Evolutionary conservation across 371 early-diverging fungal genomes (phyloP), one percentile per base, ranked within the genome.

Genomic region (Blakeslea trispora): DNA sequence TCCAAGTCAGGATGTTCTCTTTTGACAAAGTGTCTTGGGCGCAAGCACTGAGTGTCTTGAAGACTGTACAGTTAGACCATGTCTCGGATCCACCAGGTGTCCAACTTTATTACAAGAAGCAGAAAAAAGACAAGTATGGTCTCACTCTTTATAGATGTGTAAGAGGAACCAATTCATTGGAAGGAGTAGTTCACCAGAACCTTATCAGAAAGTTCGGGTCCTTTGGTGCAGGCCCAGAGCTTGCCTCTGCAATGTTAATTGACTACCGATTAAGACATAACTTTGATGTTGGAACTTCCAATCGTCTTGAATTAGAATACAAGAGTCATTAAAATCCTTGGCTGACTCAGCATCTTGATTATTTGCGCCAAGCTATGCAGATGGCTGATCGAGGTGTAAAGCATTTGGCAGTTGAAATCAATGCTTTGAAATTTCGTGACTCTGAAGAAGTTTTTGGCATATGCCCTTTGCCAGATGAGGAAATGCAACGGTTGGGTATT

Each of bases 111-210:
- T 43, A 43, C 17, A 17, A n/a, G 21, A 43, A 13, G 18, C 19
- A 21, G 17, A 17, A 43, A 7, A 43, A 43, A 43, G 43, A 43
- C 17, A 43, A 43, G 6, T 43, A 3, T 43, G 23, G 11, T 22
- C 22, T 18, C 44, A n/a, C 11, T 18, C 22, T n/a, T n/a, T 50
- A 50, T 35, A 50, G 41, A 40, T 50, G 41, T 35, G 35, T 34
- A 18, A 31, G 50, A 18, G 50, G 50, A 22, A 35, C 50, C 31
- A 50, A 17, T 13, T 50, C 40, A 15, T 50, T 50, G 35, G 50
- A 50, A 50, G 50, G 41, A 32, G 35, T 13, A 1, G 50, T 39
- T n/a, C 50, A 35, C 19, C 50, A 35, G n/a, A 50, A 50, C 18
- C 18, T 34, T 19, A 35, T 50, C 18, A n/a, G 41, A 17, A 50